Evolutionary conservation across 2,329 filamentous ascomycete genomes (phyloP).

Genomic region (Pseudocercospora eumusae): DNA sequence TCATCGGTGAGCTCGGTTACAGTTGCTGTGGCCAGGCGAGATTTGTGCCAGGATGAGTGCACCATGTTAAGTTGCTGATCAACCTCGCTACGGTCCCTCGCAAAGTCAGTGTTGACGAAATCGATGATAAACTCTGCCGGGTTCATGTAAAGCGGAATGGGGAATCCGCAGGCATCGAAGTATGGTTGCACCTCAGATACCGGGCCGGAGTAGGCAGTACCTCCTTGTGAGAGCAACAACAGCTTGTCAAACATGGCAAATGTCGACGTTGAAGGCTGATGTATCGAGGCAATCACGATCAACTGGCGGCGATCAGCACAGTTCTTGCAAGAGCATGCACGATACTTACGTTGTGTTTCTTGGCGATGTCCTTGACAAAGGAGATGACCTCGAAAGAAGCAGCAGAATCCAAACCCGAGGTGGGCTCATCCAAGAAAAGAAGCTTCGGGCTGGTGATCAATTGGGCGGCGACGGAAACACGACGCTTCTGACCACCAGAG

Average conservation of each 20-base stretch:
- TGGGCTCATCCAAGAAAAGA: slow-evolving; percentile 81
- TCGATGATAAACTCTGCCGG: slow-evolving; percentile 80
- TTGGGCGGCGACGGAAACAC: slow-evolving; percentile 76
- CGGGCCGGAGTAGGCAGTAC: slow-evolving; percentile 71
- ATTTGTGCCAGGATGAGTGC: slow-evolving; percentile 58
- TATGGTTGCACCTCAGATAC: slow-evolving; percentile 61
- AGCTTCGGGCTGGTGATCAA: slow-evolving; percentile 79
- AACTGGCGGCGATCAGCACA: slow-evolving; percentile 50
- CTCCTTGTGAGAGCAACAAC: slow-evolving; percentile 69
- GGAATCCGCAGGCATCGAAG: slow-evolving; percentile 62
- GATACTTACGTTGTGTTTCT: slow-evolving; percentile 61
- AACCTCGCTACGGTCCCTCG: slow-evolving; percentile 51
- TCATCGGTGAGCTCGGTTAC: slow-evolving; percentile 39
- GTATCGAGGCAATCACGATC: slow-evolving; percentile 78
- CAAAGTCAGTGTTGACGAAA: slow-evolving; percentile 75
- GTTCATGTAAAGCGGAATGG: slow-evolving; percentile 70
- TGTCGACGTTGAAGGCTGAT: slow-evolving; percentile 78
- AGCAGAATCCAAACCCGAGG: slow-evolving; percentile 77
- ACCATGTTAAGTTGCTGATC: slow-evolving; percentile 55
- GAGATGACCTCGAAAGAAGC: slow-evolving; percentile 75
- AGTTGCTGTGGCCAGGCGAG: slow-evolving; percentile 44
- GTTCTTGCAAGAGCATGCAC: background rate
- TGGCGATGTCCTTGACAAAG: slow-evolving; percentile 68
- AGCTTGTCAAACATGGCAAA: slow-evolving; percentile 81
- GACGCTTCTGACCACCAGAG: slow-evolving; percentile 80